Percentiles rank a stretch among this genome's conserved stretches.
These are phyloP conservation scores for Coemansia sp. DNA, from an alignment of 192 early-diverging fungal genomes.

Conservation along the genomic window DNA sequence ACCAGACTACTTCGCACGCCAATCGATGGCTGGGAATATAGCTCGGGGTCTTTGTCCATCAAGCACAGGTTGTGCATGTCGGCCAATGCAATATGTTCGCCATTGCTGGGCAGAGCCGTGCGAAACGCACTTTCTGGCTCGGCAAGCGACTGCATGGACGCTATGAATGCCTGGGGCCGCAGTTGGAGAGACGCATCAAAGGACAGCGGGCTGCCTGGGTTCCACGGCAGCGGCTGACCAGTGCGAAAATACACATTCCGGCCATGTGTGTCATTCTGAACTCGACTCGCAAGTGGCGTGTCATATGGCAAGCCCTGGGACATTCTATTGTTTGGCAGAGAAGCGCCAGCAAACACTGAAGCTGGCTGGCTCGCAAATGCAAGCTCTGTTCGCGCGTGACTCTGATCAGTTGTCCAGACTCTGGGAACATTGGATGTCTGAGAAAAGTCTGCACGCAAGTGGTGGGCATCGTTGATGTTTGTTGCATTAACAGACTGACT, in stretches of 20 bases:
- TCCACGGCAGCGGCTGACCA: background rate
- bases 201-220: background rate
- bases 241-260: background rate
- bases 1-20: constrained; percentile 32
- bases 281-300: background rate
- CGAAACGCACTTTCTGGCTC: background rate
- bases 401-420: constrained; percentile 1
- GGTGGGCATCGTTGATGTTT: background rate
- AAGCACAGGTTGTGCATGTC: background rate
- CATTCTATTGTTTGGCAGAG: background rate
- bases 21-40: constrained; percentile 11
- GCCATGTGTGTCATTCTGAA: background rate
- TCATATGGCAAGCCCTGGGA: constrained; percentile 2
- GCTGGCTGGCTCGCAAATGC: background rate
- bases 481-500: background rate
- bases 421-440: background rate
- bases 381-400: background rate
- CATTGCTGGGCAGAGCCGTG: background rate
- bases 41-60: background rate
- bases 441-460: too few relatives aligned
- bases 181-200: background rate
- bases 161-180: background rate
- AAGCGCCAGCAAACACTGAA: background rate
- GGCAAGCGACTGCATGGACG: background rate
- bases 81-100: background rate